Conservation (phyloP, 768 basidiomycete genomes). For the Holtermannia corniformis region DNA sequence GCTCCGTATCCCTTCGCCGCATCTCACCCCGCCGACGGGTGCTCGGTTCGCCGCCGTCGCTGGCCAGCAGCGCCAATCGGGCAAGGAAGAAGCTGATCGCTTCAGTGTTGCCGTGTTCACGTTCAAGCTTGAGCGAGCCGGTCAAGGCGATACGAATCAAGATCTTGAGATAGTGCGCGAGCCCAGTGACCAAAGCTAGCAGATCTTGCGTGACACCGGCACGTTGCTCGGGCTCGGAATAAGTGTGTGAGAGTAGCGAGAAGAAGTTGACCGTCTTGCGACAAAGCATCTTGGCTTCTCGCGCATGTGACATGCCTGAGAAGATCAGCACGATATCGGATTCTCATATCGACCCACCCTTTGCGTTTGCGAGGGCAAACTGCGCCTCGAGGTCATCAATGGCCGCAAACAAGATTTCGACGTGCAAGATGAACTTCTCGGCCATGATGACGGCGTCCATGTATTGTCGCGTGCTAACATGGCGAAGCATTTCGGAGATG, state of each 20-base stretch:
- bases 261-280: conserved; percentile 98
- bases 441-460: conserved; percentile 96
- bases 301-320: conserved; percentile 93
- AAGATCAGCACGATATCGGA: neutral
- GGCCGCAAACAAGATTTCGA: conserved; percentile 92
- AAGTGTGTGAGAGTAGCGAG: conserved; percentile 87
- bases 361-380: conserved; percentile 66
- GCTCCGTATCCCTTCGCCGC: neutral
- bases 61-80: conserved; percentile 81
- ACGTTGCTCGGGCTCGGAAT: conserved; percentile 58
- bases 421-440: conserved; percentile 95
- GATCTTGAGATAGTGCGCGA: conserved; percentile 98
- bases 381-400: conserved; percentile 92
- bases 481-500: conserved; percentile 96
- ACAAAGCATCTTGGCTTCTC: conserved; percentile 96
- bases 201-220: conserved; percentile 93
- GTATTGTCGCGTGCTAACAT: conserved; percentile 94
- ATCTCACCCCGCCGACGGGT: conserved; percentile 15
- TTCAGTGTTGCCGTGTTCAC: conserved; percentile 70
- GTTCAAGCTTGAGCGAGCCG: conserved; percentile 86
- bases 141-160: conserved; percentile 96
- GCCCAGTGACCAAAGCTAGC: conserved; percentile 91
- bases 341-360: conserved; percentile 57
- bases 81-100: conserved; percentile 86
- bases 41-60: conserved; percentile 42